These are phyloP conservation scores for Beta corolliflora DNA, from an alignment of 179 eudicot genomes.

Conservation along the genomic window DNA sequence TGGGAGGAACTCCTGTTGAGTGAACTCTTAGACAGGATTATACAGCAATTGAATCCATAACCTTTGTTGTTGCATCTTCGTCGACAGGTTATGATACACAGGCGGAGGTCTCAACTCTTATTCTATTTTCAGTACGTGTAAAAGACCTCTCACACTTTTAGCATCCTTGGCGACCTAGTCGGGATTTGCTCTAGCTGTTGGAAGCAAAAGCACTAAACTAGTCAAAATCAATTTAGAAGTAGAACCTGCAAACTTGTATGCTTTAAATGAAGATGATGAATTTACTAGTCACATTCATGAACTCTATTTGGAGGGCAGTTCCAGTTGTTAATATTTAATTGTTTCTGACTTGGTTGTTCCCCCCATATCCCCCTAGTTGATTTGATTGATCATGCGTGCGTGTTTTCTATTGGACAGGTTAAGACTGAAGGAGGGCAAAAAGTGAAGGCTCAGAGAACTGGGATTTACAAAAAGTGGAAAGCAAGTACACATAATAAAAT, in stretches of 20 bases:
- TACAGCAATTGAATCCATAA: too few species aligned
- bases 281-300: not conserved
- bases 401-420: constrained; percentile 47
- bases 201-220: too few species aligned
- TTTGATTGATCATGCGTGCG: not conserved
- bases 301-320: not conserved
- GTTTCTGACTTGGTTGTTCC: not conserved
- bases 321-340: not conserved
- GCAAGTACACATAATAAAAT: constrained; percentile 64
- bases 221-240: not conserved
- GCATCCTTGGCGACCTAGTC: too few species aligned
- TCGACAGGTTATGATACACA: too few species aligned
- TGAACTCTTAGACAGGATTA: too few species aligned
- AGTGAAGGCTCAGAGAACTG: constrained; percentile 65
- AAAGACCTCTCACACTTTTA: too few species aligned
- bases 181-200: too few species aligned
- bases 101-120: too few species aligned
- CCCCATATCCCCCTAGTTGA: not conserved
- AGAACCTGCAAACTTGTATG: not conserved
- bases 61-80: too few species aligned
- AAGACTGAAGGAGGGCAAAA: constrained; percentile 80
- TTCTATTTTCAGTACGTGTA: too few species aligned
- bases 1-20: too few species aligned
- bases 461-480: constrained; percentile 90
- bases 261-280: not conserved